A percentile compares a stretch with the other conserved stretches of the same genome.
Conservation (phyloP, 2,329 filamentous ascomycete genomes). For the Penicillium vulpinum region DNA sequence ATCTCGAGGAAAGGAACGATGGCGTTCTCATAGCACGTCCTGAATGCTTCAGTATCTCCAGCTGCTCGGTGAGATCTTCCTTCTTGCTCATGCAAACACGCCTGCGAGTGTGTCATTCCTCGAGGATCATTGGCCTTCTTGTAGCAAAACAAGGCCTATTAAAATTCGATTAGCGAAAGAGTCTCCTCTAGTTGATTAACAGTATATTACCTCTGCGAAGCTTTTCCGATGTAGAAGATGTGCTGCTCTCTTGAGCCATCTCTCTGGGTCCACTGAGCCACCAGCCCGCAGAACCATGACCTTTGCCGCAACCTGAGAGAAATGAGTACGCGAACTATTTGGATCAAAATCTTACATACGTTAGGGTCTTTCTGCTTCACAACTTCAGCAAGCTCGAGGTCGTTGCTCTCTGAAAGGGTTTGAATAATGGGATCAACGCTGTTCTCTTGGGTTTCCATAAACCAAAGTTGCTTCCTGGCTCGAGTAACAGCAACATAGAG, state of each 20-base stretch:
- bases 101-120: conserved; percentile 13
- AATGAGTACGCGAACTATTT: not conserved
- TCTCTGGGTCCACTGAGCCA: conserved; percentile 18
- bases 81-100: conserved; percentile 17
- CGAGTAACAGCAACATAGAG: conserved; percentile 35
- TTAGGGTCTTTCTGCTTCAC: conserved; percentile 14
- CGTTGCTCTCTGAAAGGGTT: conserved; percentile 8
- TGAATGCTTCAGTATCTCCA: conserved; percentile 9
- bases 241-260: conserved; percentile 23
- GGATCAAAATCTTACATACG: not conserved
- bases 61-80: conserved; percentile 8
- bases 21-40: conserved; percentile 9
- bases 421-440: conserved; percentile 14
- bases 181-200: too few species aligned
- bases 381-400: conserved; percentile 15
- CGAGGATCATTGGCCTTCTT: conserved; percentile 15
- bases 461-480: conserved; percentile 24
- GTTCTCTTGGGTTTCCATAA: conserved; percentile 23
- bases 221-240: conserved; percentile 24
- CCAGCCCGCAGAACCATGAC: conserved; percentile 20
- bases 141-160: conserved; percentile 17
- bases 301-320: conserved; percentile 14
- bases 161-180: not conserved
- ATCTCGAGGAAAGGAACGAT: conserved; percentile 12
- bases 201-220: conserved; percentile 20